Evolutionary conservation across 192 early-diverging fungal species (phyloP).

Genomic region (Globomyces pollinis-pini): DNA sequence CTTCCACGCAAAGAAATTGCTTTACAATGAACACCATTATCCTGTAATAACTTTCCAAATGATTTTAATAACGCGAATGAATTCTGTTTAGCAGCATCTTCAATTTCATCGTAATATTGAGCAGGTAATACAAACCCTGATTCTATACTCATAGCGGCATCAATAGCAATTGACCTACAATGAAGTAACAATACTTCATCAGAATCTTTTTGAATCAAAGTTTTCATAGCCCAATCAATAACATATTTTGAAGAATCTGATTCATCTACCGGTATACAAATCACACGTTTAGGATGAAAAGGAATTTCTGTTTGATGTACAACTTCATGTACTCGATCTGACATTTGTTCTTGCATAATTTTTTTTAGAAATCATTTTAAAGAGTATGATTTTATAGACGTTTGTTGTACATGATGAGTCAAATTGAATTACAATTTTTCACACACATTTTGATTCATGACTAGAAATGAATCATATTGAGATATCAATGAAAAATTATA

Average conservation of each 20-base stretch:
- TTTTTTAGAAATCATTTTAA: too few species aligned
- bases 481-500: too few species aligned
- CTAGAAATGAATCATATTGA: too few species aligned
- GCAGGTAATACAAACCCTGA: too few species aligned
- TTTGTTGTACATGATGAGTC: too few species aligned
- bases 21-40: not conserved
- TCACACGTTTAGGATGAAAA: slow-evolving; percentile 8
- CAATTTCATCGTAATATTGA: too few species aligned
- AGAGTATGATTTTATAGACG: too few species aligned
- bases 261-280: slow-evolving; percentile 27
- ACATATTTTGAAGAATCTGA: slow-evolving; percentile 13
- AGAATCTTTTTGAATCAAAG: slow-evolving; percentile 15
- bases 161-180: slow-evolving; percentile 9
- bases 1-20: not conserved
- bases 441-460: too few species aligned
- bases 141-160: too few species aligned
- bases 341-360: too few species aligned
- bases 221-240: slow-evolving; percentile 26
- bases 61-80: not conserved
- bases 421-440: too few species aligned
- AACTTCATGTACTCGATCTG: not conserved
- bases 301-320: not conserved
- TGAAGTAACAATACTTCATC: slow-evolving; percentile 31
- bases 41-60: not conserved
- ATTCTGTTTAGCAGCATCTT: not conserved